Conservation (phyloP, 139 green algal genomes). For the Chlamydomonas sphaeroides region DNA sequence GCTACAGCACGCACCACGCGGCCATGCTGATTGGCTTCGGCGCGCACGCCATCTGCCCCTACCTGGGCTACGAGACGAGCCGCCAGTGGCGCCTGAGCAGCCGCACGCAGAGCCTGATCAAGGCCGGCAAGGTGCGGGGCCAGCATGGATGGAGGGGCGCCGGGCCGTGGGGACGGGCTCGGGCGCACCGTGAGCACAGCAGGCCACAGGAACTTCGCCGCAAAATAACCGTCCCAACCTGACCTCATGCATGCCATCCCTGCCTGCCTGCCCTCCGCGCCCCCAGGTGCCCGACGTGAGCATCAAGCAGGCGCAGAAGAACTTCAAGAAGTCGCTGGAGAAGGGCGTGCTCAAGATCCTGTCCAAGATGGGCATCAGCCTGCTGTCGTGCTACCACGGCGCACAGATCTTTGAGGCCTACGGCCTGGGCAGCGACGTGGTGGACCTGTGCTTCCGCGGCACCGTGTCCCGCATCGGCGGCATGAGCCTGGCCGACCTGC, state of each 20-base stretch:
- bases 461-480: slow-evolving; percentile 96
- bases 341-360: slow-evolving; percentile 99
- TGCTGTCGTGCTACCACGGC: slow-evolving; percentile 92
- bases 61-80: slow-evolving; percentile 95
- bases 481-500: slow-evolving; percentile 93
- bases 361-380: slow-evolving; percentile 99
- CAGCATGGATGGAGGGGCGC: neutral
- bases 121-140: slow-evolving; percentile 82
- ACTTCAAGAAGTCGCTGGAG: slow-evolving; percentile 95
- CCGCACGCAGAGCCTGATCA: slow-evolving; percentile 89
- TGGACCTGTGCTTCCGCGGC: slow-evolving; percentile 87
- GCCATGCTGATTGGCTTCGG: slow-evolving; percentile 83
- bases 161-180: too few relatives aligned
- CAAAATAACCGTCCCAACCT: too few relatives aligned
- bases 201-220: too few relatives aligned
- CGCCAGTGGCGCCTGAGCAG: slow-evolving; percentile 91
- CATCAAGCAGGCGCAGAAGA: slow-evolving; percentile 86
- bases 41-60: slow-evolving; percentile 96
- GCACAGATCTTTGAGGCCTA: slow-evolving; percentile 99
- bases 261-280: neutral
- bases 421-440: slow-evolving; percentile 91
- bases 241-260: neutral
- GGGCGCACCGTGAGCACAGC: neutral
- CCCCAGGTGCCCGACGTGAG: slow-evolving; percentile 79
- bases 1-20: slow-evolving; percentile 60